Base-by-base conservation (phyloP, 495 filamentous ascomycete species). In the Xylaria nigripes region DNA sequence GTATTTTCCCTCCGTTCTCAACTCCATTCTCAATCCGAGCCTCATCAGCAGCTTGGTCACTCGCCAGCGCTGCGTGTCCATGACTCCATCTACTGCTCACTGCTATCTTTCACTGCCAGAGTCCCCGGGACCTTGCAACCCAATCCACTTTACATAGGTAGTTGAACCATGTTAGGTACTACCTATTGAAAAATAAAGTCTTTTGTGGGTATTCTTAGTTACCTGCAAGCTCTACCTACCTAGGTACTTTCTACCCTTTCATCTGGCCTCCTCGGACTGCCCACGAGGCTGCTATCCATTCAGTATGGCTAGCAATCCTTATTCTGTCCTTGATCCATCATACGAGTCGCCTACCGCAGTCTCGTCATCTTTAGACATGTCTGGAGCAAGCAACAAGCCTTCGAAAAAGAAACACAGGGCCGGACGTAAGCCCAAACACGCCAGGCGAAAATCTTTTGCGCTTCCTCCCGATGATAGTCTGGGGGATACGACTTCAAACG, bases 391-490 rank as follows among this genome's bases (percentile, higher is more conserved):
- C 40, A 50, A 23, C 25, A 61, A 59, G 43, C 25, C 56, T n/a
- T 46, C 64, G 19, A 62, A 60, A 36, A 76, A 73, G 59, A 71
- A 72, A 52, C 72, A 74, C 43, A 63, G 71, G 40, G 70, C 62
- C 19, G 73, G 81, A 10, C 54, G 59, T 32, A 84, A 77, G 74
- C 84, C 83, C 64, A 81, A 81, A 68, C 77, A 76, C 49, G 64
- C 73, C 45, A 76, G 84, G 51, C 75, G 78, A 51, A 83, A 84
- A 70, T 86, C 83, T 6, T 87, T 87, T 58, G 78, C 78, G 29
- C 67, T 71, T 0, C 66, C 74, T 1, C 57, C 72, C 0, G 78
- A 81, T 34, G 74, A 79, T 51, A 66, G 71, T 38, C 56, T 61
- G 22, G 68, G 69, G 46, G 65, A 59, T 38, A 67, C 69, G 30